phyloP scores from a whole-genome alignment of 108 stramenopile genomes.

The Cyclotella sp. region DNA sequence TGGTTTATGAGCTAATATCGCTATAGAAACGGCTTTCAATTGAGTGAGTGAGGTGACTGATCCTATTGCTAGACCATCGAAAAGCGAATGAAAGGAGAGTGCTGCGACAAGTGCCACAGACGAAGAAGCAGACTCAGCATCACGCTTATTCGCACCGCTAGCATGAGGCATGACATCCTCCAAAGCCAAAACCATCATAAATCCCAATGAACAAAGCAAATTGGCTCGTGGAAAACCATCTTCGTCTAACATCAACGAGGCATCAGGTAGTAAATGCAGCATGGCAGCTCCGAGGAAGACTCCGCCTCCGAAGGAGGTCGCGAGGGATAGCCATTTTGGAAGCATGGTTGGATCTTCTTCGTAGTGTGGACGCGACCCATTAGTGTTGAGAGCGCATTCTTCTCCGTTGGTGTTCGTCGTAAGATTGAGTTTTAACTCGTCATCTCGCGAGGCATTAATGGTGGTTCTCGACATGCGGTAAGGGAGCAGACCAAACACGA shows the following conservation, averaged over 20 bases:
- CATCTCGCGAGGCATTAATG: neutral
- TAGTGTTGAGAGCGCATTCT: neutral
- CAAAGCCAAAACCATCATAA: conserved; percentile 9
- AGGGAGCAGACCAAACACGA: conserved; percentile 7
- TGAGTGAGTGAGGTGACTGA: conserved; percentile 1
- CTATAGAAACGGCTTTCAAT: conserved; percentile 14
- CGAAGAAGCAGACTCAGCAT: neutral
- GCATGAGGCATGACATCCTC: conserved; percentile 6
- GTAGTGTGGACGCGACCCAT: neutral
- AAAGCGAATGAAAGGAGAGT: conserved; percentile 15
- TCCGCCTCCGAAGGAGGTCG: conserved; percentile 12
- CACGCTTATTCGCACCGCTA: neutral
- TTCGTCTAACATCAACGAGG: neutral
- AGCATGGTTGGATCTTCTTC: conserved; percentile 10
- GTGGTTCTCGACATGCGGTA: neutral
- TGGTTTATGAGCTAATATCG: conserved; percentile 14
- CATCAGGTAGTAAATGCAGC: conserved; percentile 15
- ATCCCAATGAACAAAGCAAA: conserved; percentile 12
- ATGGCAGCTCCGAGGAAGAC: conserved; percentile 1
- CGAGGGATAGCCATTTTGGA: conserved; percentile 15
- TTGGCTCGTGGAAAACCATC: conserved; percentile 11
- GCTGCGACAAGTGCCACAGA: conserved; percentile 10
- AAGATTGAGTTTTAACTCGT: neutral
- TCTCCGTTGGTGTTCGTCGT: neutral
- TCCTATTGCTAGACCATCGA: conserved; percentile 15